Base-by-base conservation (phyloP, 306 rosid genomes). In the Rubus parviflorus region DNA sequence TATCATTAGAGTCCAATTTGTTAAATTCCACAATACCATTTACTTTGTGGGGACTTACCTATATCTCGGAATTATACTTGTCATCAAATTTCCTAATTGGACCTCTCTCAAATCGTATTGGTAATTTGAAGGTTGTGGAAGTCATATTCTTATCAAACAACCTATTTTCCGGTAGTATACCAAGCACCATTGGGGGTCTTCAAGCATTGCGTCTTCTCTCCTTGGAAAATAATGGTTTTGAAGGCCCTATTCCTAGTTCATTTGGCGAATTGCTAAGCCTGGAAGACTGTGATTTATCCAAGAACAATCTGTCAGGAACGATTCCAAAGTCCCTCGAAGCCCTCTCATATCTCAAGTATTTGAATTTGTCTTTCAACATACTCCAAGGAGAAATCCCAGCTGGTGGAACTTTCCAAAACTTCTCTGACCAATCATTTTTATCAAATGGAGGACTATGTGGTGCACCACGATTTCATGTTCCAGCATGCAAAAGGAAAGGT, bases 321-420 rank as follows among this genome's bases (percentile, higher is more conserved):
- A 48, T 30, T 30, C 73, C 8, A 16, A 60, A 12, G 70, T 61
- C 40, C 19, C 0, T 71, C 2, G 2, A 7, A 60, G 15, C 15
- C 2, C 51, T 66, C 6, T 3, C 42, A n/a, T 35, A 9, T 4
- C 51, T 66, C 35, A 66, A 41, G 35, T 41, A 66, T 42, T 4
- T 78, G 6, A 23, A 60, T 20, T 71, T 78, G n/a, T 61, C 72
- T 15, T 70, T 19, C 77, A 70, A 78, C 54, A 41, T 7, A 2
- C 51, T 81, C 16, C 65, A 14, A 79, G 83, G 86, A 51, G 77
- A 75, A 70, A 79, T 79, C 52, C 83, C 81, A 54, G 54, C 7
- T 62, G 66, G 57, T 35, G 78, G 75, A 8, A 60, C 75, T 25
- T 63, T 83, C 23, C 12, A 62, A 16, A 79, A 46, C 6, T 56